phyloP scores from a whole-genome alignment of 2,329 filamentous ascomycete species.

The Fusarium drepaniforme region DNA sequence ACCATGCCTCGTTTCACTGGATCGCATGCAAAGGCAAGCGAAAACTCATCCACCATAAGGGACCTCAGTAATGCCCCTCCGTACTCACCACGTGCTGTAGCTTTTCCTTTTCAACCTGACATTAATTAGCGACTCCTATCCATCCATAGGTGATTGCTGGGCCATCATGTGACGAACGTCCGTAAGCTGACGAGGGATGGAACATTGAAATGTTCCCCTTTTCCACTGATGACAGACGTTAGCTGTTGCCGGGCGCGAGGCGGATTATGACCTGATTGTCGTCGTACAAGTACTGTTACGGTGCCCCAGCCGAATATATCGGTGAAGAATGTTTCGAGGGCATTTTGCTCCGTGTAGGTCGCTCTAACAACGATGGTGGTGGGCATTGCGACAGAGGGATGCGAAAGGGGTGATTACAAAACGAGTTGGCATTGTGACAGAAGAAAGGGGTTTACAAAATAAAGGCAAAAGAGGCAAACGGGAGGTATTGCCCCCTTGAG shows the following conservation, averaged over 20 bases:
- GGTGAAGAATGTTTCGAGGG: background rate
- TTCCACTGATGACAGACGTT: background rate
- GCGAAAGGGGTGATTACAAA: too few species aligned
- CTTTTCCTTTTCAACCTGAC: background rate
- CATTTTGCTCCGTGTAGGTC: slow-evolving; percentile 8
- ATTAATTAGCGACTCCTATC: background rate
- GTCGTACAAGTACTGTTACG: slow-evolving; percentile 4
- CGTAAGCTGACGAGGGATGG: background rate
- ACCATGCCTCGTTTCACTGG: background rate
- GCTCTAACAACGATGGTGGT: background rate
- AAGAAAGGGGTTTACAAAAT: too few species aligned
- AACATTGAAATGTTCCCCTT: background rate
- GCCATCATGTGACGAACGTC: background rate
- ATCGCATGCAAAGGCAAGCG: background rate
- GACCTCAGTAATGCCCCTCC: slow-evolving; percentile 1
- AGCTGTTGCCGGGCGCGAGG: background rate
- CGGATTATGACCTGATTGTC: background rate
- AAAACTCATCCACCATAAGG: background rate
- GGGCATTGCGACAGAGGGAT: too few species aligned
- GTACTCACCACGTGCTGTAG: background rate
- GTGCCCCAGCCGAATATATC: background rate
- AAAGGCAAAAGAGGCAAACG: too few species aligned
- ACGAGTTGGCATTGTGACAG: background rate
- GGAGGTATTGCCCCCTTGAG: too few species aligned
- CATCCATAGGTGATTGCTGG: too few species aligned